A percentile compares a stretch with the other conserved stretches of the same genome.
These are phyloP conservation scores for Aspergillus campestris DNA, from an alignment of 495 filamentous ascomycete genomes.

Conservation along the genomic window DNA sequence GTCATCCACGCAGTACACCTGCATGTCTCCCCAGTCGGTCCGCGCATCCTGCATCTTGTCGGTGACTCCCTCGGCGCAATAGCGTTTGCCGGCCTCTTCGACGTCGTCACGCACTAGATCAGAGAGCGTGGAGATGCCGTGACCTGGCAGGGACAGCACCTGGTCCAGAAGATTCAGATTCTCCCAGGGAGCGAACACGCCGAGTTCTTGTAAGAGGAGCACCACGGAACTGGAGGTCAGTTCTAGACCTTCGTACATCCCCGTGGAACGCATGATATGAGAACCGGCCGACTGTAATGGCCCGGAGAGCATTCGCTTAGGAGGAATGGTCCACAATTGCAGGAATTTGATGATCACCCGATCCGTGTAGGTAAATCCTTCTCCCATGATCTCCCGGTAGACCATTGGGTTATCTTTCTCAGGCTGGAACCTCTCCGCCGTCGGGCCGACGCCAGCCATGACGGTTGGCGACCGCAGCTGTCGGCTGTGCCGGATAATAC, in stretches of 20 bases:
- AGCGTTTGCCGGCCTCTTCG: conserved; percentile 18
- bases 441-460: conserved; percentile 45
- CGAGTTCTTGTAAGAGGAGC: conserved; percentile 79
- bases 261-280: conserved; percentile 61
- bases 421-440: conserved; percentile 30
- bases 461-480: conserved; percentile 49
- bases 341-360: conserved; percentile 59
- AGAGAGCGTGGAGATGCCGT: conserved; percentile 26
- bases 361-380: conserved; percentile 36
- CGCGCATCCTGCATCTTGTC: conserved; percentile 52
- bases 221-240: conserved; percentile 50
- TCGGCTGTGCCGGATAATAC: conserved; percentile 59
- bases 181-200: conserved; percentile 74
- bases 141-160: conserved; percentile 52
- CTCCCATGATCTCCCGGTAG: conserved; percentile 32
- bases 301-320: conserved; percentile 43
- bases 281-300: conserved; percentile 55
- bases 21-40: conserved; percentile 59
- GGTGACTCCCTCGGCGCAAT: conserved; percentile 16
- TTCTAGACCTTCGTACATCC: conserved; percentile 54
- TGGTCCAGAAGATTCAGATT: conserved; percentile 56
- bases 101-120: conserved; percentile 28
- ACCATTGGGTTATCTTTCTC: conserved; percentile 26
- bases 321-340: conserved; percentile 45
- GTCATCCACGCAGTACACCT: conserved; percentile 80